Evolutionary conservation across 352 stramenopile species (phyloP).

Genomic region (Globisporangium nunn): DNA sequence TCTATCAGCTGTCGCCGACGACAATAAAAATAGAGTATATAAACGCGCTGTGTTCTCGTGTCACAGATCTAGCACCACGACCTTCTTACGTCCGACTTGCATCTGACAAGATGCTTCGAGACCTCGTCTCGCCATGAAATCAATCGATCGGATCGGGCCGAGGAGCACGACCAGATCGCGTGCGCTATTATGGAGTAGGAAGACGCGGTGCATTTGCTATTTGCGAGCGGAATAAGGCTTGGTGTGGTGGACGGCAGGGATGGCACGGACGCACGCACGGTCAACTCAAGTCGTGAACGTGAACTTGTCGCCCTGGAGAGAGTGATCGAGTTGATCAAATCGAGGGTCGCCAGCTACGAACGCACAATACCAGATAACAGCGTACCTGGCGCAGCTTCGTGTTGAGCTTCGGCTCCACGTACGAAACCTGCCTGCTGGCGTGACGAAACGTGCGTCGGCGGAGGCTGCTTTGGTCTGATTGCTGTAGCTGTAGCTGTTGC

Average conservation of each 20-base stretch:
- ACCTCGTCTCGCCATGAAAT: no score
- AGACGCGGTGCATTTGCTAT: not conserved
- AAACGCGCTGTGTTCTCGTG: slow-evolving; percentile 7
- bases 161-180: no score
- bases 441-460: slow-evolving; percentile 21
- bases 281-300: slow-evolving; percentile 60
- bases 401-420: slow-evolving; percentile 71
- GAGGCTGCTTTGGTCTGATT: slow-evolving; percentile 9
- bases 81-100: not conserved
- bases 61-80: slow-evolving; percentile 6
- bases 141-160: no score
- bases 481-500: not conserved
- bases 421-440: slow-evolving; percentile 34
- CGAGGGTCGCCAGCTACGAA: not conserved
- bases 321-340: slow-evolving; percentile 1
- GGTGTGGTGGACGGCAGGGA: no score
- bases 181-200: not conserved
- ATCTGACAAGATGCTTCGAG: not conserved
- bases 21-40: slow-evolving; percentile 4
- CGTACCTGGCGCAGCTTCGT: slow-evolving; percentile 72
- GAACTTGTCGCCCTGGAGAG: slow-evolving; percentile 56
- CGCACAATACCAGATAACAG: not conserved
- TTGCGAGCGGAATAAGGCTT: not conserved
- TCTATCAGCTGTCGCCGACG: not conserved
- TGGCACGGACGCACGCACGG: no score